Evolutionary conservation across 2,329 filamentous ascomycete species (phyloP).

Genomic region (Grosmannia serpens): DNA sequence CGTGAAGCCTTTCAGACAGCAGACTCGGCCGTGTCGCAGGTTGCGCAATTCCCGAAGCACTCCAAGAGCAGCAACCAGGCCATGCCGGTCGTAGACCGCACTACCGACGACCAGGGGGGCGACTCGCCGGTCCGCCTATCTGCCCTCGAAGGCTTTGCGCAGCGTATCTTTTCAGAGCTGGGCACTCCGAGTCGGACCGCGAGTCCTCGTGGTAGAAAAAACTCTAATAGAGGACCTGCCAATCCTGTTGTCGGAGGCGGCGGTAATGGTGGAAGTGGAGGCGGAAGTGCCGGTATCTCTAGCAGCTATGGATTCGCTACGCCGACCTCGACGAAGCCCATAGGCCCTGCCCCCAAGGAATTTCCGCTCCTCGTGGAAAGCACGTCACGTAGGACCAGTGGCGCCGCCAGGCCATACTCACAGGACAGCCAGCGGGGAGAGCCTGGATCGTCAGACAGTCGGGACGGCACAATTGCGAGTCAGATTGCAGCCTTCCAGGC

Average conservation of each 20-base stretch:
- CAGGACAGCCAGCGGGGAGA: conserved; percentile 20
- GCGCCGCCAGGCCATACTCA: conserved; percentile 25
- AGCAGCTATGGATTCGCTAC: conserved; percentile 19
- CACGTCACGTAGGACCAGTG: conserved; percentile 17
- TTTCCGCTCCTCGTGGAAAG: conserved; percentile 24
- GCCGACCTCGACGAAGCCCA: conserved; percentile 21
- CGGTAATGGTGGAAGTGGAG: background rate
- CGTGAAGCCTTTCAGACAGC: conserved; percentile 54
- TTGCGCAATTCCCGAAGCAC: background rate
- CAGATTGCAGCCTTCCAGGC: conserved; percentile 52
- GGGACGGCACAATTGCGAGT: conserved; percentile 28
- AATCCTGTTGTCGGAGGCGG: background rate
- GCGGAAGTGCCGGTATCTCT: background rate
- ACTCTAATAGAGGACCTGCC: conserved; percentile 17
- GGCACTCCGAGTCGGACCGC: conserved; percentile 39
- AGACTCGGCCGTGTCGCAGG: conserved; percentile 20
- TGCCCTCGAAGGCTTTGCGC: conserved; percentile 48
- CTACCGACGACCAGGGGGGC: conserved; percentile 34
- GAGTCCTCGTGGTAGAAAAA: conserved; percentile 39
- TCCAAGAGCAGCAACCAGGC: conserved; percentile 10
- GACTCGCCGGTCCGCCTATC: conserved; percentile 42
- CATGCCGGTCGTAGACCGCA: conserved; percentile 24
- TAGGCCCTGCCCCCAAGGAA: conserved; percentile 29
- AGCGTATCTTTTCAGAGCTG: conserved; percentile 49
- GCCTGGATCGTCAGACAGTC: conserved; percentile 14